Evolutionary conservation across 345 rosid species (phyloP).

Genomic region (Hibiscus mutabilis): DNA sequence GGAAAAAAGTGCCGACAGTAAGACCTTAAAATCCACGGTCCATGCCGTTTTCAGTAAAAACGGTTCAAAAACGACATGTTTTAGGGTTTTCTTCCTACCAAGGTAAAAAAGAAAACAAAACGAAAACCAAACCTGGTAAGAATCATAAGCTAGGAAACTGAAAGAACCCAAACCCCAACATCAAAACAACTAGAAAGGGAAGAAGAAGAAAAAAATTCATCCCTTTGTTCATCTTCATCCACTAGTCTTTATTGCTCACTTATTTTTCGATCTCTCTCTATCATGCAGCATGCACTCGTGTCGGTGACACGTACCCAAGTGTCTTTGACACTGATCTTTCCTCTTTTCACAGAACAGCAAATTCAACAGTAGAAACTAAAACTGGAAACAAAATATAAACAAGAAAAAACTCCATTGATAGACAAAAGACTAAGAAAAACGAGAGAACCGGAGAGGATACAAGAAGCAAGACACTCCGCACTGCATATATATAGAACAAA

Average conservation of each 20-base stretch:
- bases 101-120: not conserved
- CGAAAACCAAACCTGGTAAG: not conserved
- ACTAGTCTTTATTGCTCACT: not conserved
- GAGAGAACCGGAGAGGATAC: not conserved
- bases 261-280: slow-evolving; percentile 18
- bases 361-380: not conserved
- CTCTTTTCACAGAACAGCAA: not conserved
- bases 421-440: not conserved
- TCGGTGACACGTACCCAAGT: slow-evolving; percentile 28
- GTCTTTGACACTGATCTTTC: not conserved
- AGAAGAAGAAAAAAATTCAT: too few relatives aligned
- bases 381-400: not conserved
- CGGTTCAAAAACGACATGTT: slow-evolving; percentile 1
- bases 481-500: not conserved
- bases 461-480: not conserved
- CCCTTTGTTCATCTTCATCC: not conserved
- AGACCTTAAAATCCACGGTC: slow-evolving; percentile 8
- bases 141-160: not conserved
- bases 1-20: slow-evolving; percentile 19
- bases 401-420: not conserved
- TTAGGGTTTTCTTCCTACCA: slow-evolving; percentile 27
- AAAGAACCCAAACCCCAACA: not conserved
- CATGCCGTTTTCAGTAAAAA: slow-evolving; percentile 9
- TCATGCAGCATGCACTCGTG: slow-evolving; percentile 50
- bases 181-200: not conserved